Evolutionary conservation across 805 yeast species (phyloP), one percentile per base, ranked within the genome.

Genomic region (Cyberlindnera japonica): DNA sequence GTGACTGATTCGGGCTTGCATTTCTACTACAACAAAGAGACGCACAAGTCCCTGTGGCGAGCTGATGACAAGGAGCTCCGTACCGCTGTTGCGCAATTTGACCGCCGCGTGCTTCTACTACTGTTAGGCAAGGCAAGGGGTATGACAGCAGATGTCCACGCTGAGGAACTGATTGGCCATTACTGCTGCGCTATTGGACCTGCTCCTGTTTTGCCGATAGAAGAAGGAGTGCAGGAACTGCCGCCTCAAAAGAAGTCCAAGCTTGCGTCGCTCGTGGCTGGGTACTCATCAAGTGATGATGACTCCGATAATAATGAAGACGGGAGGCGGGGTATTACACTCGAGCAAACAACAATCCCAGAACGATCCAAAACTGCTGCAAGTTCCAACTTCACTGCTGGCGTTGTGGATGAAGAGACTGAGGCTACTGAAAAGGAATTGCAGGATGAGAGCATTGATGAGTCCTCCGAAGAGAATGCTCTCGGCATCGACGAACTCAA

Each of bases 1-100:
- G 57, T 75, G 17, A 59, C 69, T 13, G 55, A 58, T 17, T 54
- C 60, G 8, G 80, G 79, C 0, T 40, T 62, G 3, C 67, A 71
- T 42, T 73, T 66, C 51, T 73, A 64, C 33, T 53, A 65, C 41
- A 63, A 71, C 47, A 27, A 22, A 1, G 40, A 29, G 3, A 54
- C 64, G 1, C 45, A 53, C 8, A 43, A 41, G 28, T 63, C 72
- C 1, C 39, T 45, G 5, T 69, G 76, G 74, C 39, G 44, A 17
- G 57, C 69, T 7, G 62, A 64, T 1, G 65, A 63, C 36, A 56
- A 51, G 2, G 52, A 51, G 12, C 56, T 68, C 13, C 35, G 47
- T 11, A 41, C 44, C 6, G 42, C 58, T 8, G 27, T 69, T 18
- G 47, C 58, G 3, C 33, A 43, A 2, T 18, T 67, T 31, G 69